Conservation (phyloP, 768 basidiomycete species). For the Macrolepiota dolichaula region DNA sequence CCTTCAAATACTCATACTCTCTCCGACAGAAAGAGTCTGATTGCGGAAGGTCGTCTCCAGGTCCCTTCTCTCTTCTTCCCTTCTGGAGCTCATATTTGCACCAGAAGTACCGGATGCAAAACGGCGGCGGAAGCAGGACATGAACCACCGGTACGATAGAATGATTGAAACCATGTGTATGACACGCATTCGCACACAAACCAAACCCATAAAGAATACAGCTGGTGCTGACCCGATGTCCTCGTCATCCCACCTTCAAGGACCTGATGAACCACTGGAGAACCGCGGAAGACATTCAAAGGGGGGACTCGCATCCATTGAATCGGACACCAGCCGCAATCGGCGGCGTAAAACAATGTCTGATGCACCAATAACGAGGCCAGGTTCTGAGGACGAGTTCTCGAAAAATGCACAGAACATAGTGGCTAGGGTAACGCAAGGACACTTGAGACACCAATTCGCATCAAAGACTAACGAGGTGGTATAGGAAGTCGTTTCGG, state of each 20-base stretch:
- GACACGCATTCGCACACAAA: slow-evolving; percentile 17
- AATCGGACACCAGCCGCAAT: background rate
- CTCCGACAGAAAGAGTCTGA: slow-evolving; percentile 3
- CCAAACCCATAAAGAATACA: background rate
- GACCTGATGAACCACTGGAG: background rate
- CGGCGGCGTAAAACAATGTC: background rate
- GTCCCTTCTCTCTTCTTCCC: background rate
- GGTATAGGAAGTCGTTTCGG: slow-evolving; percentile 14
- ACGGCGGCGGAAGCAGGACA: slow-evolving; percentile 41
- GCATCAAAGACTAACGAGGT: background rate
- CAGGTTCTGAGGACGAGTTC: background rate
- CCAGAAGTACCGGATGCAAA: slow-evolving; percentile 29
- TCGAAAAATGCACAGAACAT: background rate
- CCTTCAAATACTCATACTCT: background rate
- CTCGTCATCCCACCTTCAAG: slow-evolving; percentile 10
- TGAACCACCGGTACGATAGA: slow-evolving; percentile 61
- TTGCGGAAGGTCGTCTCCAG: background rate
- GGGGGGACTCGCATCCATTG: background rate
- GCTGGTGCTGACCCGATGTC: background rate
- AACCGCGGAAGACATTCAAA: background rate
- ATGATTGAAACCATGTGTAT: slow-evolving; percentile 62
- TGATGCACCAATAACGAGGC: background rate
- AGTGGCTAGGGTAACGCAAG: background rate
- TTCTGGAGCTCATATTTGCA: background rate
- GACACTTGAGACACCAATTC: background rate